Base-by-base conservation (phyloP, 2,329 filamentous ascomycete genomes). In the Penicillium sp. region DNA sequence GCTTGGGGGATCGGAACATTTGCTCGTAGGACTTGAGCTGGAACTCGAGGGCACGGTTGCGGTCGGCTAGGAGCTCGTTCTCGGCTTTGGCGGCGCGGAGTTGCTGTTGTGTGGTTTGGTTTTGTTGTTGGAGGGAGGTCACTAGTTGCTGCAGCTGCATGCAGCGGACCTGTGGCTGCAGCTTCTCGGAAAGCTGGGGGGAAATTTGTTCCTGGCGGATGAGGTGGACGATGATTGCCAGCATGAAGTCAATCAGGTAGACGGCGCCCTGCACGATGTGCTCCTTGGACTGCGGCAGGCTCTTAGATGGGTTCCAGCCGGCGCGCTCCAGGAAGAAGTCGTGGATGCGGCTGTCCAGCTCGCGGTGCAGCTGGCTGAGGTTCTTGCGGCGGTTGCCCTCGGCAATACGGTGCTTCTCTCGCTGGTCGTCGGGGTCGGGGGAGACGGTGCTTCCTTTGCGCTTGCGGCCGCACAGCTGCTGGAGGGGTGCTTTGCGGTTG, bases 341-440 rank as follows among this genome's bases (percentile, higher is more conserved):
- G 51, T 75, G 73, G 38, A 77, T 71, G 3, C 75, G 73, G 60
- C 69, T 70, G 55, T 77, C 75, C 17, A 77, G 56, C 57, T 76
- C 73, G 15, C 73, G 73, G 55, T 76, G 73, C 25, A 76, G 63
- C 61, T 75, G 71, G 63, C 75, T 77, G 3, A 77, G 72, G 58
- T 76, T 77, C 65, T 76, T 76, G 22, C 75, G 73, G 20, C 75
- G 69, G 59, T 76, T 76, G 35, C 74, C 75, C 64, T 77, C 75
- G 6, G 75, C 75, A 34, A 77, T 75, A 25, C 75, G 73, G 62
- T 77, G 75, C 66, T 76, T 77, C 61, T 77, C 75, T 7, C 74
- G 69, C 65, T 77, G 74, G 48, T 76, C 75, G 59, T 76, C 75
- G 15, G 63, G 63, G 37, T 76, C 74, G 7, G 59, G 62, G 7